phyloP scores from a whole-genome alignment of 2,329 filamentous ascomycete species.

The Gaeumannomyces tritici region DNA sequence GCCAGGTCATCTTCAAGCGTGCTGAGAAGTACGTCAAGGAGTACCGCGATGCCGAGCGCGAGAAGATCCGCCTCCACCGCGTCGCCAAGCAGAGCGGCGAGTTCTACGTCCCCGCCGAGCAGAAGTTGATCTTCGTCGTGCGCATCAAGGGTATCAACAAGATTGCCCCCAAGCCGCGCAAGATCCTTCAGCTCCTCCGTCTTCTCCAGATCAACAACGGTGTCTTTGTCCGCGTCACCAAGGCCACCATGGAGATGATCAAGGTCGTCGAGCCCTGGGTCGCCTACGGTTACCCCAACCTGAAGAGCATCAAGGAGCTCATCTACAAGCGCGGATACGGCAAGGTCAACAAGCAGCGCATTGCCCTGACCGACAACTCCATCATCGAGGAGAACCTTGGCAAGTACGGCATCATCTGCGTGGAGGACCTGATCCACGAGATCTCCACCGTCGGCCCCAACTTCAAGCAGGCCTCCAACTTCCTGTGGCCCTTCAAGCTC shows the following conservation, averaged over 20 bases:
- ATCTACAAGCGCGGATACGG: slow-evolving; percentile 99
- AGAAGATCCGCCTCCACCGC: slow-evolving; percentile 91
- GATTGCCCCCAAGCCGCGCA: slow-evolving; percentile 99
- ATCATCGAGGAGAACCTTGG: slow-evolving; percentile 95
- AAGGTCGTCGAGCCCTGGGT: slow-evolving; percentile 99
- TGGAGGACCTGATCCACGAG: slow-evolving; percentile 99
- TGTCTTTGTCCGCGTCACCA: slow-evolving; percentile 95
- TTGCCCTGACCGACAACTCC: slow-evolving; percentile 93
- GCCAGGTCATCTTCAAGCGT: slow-evolving; percentile 97
- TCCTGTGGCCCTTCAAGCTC: slow-evolving; percentile 99
- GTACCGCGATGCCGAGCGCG: slow-evolving; percentile 96
- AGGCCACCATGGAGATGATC: slow-evolving; percentile 95
- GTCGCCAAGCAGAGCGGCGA: slow-evolving; percentile 84
- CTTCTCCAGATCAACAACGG: slow-evolving; percentile 99
- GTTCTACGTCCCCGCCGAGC: slow-evolving; percentile 90
- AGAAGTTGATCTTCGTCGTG: slow-evolving; percentile 94
- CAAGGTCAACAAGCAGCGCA: slow-evolving; percentile 97
- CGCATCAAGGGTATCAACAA: slow-evolving; percentile 99
- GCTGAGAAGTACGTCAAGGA: slow-evolving; percentile 99
- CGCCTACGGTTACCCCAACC: slow-evolving; percentile 98
- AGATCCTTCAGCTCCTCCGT: slow-evolving; percentile 98
- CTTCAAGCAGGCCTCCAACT: slow-evolving; percentile 99
- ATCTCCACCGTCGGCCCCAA: slow-evolving; percentile 98
- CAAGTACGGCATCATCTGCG: slow-evolving; percentile 98
- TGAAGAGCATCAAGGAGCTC: slow-evolving; percentile 98